phyloP scores from a whole-genome alignment of 208 protist genomes.

The Perkinsela sp. region DNA sequence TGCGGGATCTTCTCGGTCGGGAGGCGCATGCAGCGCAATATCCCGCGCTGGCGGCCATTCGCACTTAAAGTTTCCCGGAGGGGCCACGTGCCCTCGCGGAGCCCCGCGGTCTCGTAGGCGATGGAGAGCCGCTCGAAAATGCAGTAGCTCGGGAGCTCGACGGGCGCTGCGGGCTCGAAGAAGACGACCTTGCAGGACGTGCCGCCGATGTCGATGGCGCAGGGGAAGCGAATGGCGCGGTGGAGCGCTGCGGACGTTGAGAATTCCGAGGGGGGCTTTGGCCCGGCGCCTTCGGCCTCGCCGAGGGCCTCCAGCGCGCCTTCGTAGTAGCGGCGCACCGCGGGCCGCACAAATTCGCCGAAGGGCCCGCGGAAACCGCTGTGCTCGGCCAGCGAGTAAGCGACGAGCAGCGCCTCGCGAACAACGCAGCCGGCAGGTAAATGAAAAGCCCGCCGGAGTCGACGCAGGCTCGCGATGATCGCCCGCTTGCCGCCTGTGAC shows the following conservation, averaged over 20 bases:
- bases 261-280: not conserved
- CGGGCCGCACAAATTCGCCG: not conserved
- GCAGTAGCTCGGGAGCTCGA: conserved; percentile 13
- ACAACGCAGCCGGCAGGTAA: not conserved
- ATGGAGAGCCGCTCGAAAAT: not conserved
- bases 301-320: not conserved
- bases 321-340: not conserved
- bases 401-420: not conserved
- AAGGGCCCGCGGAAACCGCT: not conserved
- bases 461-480: not conserved
- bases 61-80: conserved; percentile 9
- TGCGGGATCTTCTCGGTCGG: conserved; percentile 35
- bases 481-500: not conserved
- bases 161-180: conserved; percentile 21
- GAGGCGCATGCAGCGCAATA: conserved; percentile 43
- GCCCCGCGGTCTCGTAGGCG: not conserved
- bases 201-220: conserved; percentile 55
- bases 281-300: not conserved
- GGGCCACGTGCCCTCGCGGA: conserved; percentile 3
- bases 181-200: conserved; percentile 62
- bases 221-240: conserved; percentile 9
- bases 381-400: not conserved
- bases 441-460: not conserved
- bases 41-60: conserved; percentile 18
- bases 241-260: not conserved